phyloP scores from a whole-genome alignment of 2,329 filamentous ascomycete species.

The Epichloe gansuensis region DNA sequence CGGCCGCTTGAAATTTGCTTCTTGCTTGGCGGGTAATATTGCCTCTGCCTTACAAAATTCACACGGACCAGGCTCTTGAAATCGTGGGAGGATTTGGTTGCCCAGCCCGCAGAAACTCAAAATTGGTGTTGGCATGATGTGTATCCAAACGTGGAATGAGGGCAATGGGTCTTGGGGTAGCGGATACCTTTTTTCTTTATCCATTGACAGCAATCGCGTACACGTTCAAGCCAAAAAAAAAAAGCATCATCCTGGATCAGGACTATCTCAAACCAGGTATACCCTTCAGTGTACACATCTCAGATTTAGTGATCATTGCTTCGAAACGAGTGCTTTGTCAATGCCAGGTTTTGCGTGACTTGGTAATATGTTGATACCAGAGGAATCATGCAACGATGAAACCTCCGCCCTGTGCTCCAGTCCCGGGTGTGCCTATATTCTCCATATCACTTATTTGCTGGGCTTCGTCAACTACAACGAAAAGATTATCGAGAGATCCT shows the following conservation, averaged over 20 bases:
- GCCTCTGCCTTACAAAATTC: not conserved
- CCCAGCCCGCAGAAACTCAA: not conserved
- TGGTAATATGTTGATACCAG: too few species aligned
- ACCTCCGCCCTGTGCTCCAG: too few species aligned
- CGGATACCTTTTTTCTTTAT: not conserved
- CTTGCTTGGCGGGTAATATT: not conserved
- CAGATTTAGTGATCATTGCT: not conserved
- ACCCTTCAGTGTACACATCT: not conserved
- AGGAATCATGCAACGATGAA: too few species aligned
- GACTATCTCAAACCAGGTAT: not conserved
- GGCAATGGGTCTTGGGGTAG: not conserved
- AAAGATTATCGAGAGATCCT: too few species aligned
- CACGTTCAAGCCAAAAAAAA: not conserved
- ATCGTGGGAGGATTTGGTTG: not conserved
- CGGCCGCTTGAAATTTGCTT: not conserved
- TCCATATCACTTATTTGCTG: too few species aligned
- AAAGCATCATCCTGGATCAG: not conserved
- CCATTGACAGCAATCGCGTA: not conserved
- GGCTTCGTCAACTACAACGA: too few species aligned
- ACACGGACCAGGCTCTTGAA: not conserved
- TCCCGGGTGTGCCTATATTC: too few species aligned
- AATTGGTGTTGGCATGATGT: not conserved
- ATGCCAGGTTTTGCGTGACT: too few species aligned
- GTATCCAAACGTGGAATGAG: not conserved
- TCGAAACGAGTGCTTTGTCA: not conserved